Evolutionary conservation across 805 yeast genomes (phyloP).

Genomic region (Lipomyces chichibuensis): DNA sequence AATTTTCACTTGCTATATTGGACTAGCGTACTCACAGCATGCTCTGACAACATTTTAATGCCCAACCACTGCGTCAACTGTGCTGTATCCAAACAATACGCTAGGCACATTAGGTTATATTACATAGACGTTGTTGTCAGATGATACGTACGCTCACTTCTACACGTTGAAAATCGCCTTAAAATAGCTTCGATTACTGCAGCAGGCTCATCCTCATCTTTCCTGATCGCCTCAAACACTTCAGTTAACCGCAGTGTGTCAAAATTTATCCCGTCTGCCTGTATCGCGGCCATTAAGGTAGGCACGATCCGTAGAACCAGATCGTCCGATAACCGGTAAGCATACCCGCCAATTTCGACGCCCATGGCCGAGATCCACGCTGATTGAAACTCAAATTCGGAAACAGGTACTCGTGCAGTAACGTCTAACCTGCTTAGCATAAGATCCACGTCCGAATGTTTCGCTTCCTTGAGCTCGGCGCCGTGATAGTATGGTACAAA

Average conservation of each 20-base stretch:
- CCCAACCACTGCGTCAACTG: conserved; percentile 68
- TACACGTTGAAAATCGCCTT: conserved; percentile 49
- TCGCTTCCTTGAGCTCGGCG: conserved; percentile 9
- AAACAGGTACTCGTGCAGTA: conserved; percentile 52
- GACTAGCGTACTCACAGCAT: conserved; percentile 43
- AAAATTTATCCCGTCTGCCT: conserved; percentile 34
- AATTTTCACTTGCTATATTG: conserved; percentile 49
- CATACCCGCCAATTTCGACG: conserved; percentile 53
- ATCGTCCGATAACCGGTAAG: conserved; percentile 44
- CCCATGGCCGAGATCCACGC: conserved; percentile 63
- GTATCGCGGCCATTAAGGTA: conserved; percentile 39
- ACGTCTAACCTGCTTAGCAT: neutral
- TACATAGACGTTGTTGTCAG: neutral
- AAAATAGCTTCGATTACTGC: conserved; percentile 57
- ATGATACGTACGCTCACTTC: conserved; percentile 27
- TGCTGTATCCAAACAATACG: conserved; percentile 49
- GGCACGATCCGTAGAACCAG: conserved; percentile 38
- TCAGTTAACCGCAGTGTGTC: conserved; percentile 32
- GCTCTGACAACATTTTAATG: conserved; percentile 51
- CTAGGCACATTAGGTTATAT: conserved; percentile 12
- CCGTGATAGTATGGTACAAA: conserved; percentile 32
- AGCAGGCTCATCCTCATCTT: conserved; percentile 45
- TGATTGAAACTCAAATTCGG: conserved; percentile 52
- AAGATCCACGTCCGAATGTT: neutral
- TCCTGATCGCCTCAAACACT: conserved; percentile 35